Conservation (phyloP, 2,329 filamentous ascomycete species). For the Sodiomyces alkalinus region DNA sequence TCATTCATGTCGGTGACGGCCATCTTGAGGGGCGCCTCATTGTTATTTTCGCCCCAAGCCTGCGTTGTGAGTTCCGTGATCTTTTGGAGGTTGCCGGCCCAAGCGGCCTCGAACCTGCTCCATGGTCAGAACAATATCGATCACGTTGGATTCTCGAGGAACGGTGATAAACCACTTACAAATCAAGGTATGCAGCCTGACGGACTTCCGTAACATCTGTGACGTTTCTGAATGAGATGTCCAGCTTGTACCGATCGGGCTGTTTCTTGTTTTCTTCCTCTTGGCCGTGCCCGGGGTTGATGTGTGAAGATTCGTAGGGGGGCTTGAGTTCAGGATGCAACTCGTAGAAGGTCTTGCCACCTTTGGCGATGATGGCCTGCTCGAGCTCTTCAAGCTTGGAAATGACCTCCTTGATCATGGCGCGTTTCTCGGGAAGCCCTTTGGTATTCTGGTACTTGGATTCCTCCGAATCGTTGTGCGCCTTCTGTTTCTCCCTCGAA, state of each 20-base stretch:
- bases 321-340: constrained; percentile 38
- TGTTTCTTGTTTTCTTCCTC: constrained; percentile 8
- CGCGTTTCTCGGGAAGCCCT: constrained; percentile 26
- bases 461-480: constrained; percentile 14
- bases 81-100: constrained; percentile 49
- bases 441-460: constrained; percentile 10
- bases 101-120: constrained; percentile 55
- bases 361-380: constrained; percentile 33
- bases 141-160: neutral
- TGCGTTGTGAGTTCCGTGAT: constrained; percentile 50
- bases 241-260: constrained; percentile 28
- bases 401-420: constrained; percentile 35
- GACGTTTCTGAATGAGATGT: constrained; percentile 35
- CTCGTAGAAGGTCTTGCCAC: constrained; percentile 52
- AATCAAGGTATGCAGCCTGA: constrained; percentile 42
- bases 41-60: constrained; percentile 37
- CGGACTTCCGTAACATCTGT: constrained; percentile 40
- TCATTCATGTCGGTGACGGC: constrained; percentile 35
- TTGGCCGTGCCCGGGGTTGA: constrained; percentile 2
- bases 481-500: constrained; percentile 16
- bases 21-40: constrained; percentile 47
- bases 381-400: constrained; percentile 40
- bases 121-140: constrained; percentile 9
- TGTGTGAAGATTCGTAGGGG: neutral
- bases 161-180: constrained; percentile 29